Conservation (phyloP, 305 asterid species). For the Rubia peregrina region DNA sequence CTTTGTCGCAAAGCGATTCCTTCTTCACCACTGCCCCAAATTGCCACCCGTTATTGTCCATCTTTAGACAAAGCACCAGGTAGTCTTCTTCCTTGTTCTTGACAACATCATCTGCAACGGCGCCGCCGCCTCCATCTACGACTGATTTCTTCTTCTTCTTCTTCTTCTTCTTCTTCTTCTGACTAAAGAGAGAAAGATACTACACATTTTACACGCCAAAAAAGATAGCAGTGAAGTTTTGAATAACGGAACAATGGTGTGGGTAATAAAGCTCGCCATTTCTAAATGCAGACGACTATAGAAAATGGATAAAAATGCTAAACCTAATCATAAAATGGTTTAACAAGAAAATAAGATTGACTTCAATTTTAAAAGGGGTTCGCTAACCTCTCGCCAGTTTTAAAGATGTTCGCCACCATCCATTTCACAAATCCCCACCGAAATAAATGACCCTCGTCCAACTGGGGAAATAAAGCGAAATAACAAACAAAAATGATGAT, state of each 20-base stretch:
- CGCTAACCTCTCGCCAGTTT: too few relatives aligned
- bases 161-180: too few relatives aligned
- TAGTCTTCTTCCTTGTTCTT: not conserved
- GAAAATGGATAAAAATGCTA: too few relatives aligned
- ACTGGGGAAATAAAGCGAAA: constrained; percentile 18
- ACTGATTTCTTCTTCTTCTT: too few relatives aligned
- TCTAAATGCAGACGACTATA: not conserved
- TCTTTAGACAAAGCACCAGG: constrained; percentile 27
- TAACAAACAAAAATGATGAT: constrained; percentile 20
- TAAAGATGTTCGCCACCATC: not conserved
- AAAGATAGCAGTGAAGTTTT: too few relatives aligned
- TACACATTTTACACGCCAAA: too few relatives aligned
- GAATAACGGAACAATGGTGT: too few relatives aligned
- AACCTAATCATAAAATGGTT: not conserved
- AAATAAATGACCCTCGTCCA: too few relatives aligned
- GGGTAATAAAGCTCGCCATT: not conserved
- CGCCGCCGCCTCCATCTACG: too few relatives aligned
- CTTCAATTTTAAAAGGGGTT: constrained; percentile 16
- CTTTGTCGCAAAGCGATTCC: constrained; percentile 47
- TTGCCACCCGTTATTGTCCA: constrained; percentile 57
- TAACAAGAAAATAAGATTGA: not conserved
- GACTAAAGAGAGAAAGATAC: too few relatives aligned
- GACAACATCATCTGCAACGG: too few relatives aligned
- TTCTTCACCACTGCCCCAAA: constrained; percentile 32
- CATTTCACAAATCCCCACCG: too few relatives aligned